Base-by-base conservation (phyloP, 441 rosid genomes). In the Melastoma candidum region DNA sequence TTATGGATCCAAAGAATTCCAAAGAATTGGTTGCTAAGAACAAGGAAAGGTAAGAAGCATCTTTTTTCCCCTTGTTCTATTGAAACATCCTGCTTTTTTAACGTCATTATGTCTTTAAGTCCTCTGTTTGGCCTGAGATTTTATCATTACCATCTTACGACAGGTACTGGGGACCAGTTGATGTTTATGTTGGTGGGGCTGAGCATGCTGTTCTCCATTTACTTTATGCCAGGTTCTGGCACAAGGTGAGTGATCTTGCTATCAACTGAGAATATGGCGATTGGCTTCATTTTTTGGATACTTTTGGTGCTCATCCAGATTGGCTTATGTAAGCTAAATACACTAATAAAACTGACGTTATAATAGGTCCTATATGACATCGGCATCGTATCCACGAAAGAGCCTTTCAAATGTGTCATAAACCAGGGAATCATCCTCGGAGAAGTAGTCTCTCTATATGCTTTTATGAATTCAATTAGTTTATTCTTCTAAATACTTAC, bases 371-470 rank as follows among this genome's bases (percentile, higher is more conserved):
- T 92, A 47, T 84, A 82, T 67, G 98, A 92, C 68, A 83, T 92
- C 26, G 97, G 95, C 61, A 75, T 82, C 67, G 97, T 88, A 50
- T 85, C 98, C 11, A 84, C 95, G 7, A 82, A 78, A 71, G 98
- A 92, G 72, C 98, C 98, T 26, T 88, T 92, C 82, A 81, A 85
- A 69, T 85, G 97, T 68, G 97, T 92, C 62, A 92, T 92, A 77
- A 92, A 92, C 72, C 97, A 88, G 74, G 98, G 98, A 69, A 82
- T 92, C 68, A 85, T 92, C 72, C 98, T 92, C 48, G 98, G 98
- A 25, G 97, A 84, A 73, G 98, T 87, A 68, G 26, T 67, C 61
- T 2, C 53, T 62, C 41, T 32, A 32, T 32, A 13, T 57, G 22
- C 36, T 9, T 29, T 49, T 26, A 5, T 49, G 46, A 36, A 12